Evolutionary conservation across 225 moss, liverwort and hornwort species (phyloP), one percentile per base, ranked within the genome.

Genomic region (Sphagnum contortum): DNA sequence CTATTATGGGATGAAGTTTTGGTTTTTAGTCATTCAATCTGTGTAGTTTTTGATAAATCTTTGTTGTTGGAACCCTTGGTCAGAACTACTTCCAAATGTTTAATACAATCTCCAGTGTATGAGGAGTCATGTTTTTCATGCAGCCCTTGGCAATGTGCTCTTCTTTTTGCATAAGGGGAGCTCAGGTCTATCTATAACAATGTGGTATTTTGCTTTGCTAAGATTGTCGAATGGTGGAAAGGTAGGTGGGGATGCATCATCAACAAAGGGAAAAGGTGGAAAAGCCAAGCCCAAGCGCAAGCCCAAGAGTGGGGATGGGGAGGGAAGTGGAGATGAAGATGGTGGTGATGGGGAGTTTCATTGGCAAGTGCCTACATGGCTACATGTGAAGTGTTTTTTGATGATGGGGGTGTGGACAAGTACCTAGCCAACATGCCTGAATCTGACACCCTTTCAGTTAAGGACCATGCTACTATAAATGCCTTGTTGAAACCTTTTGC

Each of bases 281-380:
- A n/a, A n/a, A n/a, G 71, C 61, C 50, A 80, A 72, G 55, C 70
- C 79, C 49, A 76, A 64, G 51, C 13, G 71, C 6, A 73, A 80
- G 63, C 54, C 72, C n/a, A n/a, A n/a, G n/a, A n/a, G n/a, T 3
- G 80, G 73, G 68, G 73, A 52, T 12, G 77, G 59, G 53, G 79
- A 74, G 64, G n/a, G n/a, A n/a, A n/a, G n/a, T n/a, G n/a, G n/a
- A n/a, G n/a, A n/a, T n/a, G n/a, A n/a, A n/a, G 86, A 77, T 66
- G 75, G 78, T 53, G 80, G 78, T 52, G 80, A 70, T 72, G 94
- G 91, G 70, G 89, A 88, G 14, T 90, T 88, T 70, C 80, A 82
- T 65, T 93, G 98, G 53, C 81, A 80, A 77, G 87, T 88, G 73
- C 73, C 98, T 68, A 83, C 89, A 65, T 98, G 98, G 98, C 90